Conservation (phyloP, 2,329 filamentous ascomycete species). For the Zymoseptoria ardabiliae region DNA sequence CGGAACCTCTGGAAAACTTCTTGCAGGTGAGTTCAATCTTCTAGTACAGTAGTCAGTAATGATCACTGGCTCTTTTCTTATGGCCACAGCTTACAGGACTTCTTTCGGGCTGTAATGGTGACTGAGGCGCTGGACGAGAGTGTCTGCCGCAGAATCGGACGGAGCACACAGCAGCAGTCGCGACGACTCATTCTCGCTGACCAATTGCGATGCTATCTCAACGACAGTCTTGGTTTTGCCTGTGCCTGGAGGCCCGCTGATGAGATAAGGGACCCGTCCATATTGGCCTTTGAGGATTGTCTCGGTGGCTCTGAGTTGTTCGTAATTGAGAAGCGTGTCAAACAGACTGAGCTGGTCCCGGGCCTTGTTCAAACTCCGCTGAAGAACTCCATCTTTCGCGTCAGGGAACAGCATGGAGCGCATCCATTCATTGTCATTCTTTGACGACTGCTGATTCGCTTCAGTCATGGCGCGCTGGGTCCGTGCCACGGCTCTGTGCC, state of each 20-base stretch:
- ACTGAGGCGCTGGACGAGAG: constrained; percentile 16
- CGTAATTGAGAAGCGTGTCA: constrained; percentile 40
- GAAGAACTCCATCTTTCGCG: constrained; percentile 31
- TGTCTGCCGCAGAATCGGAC: constrained; percentile 23
- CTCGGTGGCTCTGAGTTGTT: constrained; percentile 42
- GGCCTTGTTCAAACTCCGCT: constrained; percentile 33
- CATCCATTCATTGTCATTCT: constrained; percentile 23
- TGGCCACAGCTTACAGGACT: constrained; percentile 5
- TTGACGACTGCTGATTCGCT: constrained; percentile 1
- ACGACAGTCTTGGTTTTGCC: constrained; percentile 47
- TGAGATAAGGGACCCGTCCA: constrained; percentile 41
- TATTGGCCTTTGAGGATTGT: constrained; percentile 36
- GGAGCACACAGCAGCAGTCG: constrained; percentile 22
- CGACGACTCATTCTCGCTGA: constrained; percentile 3
- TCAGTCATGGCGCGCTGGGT: neutral
- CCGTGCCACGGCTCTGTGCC: constrained; percentile 7
- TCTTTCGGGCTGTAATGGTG: constrained; percentile 13
- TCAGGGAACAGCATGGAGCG: constrained; percentile 39
- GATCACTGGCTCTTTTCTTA: neutral
- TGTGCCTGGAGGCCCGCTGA: constrained; percentile 45
- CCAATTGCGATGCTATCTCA: constrained; percentile 33
- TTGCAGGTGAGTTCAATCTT: constrained; percentile 19
- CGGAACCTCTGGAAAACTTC: constrained; percentile 22
- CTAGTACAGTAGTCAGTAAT: neutral
- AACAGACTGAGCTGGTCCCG: constrained; percentile 31